These are phyloP conservation scores for Pythium rhizo-oryzae DNA, from an alignment of 352 stramenopile species.

Conservation along the genomic window DNA sequence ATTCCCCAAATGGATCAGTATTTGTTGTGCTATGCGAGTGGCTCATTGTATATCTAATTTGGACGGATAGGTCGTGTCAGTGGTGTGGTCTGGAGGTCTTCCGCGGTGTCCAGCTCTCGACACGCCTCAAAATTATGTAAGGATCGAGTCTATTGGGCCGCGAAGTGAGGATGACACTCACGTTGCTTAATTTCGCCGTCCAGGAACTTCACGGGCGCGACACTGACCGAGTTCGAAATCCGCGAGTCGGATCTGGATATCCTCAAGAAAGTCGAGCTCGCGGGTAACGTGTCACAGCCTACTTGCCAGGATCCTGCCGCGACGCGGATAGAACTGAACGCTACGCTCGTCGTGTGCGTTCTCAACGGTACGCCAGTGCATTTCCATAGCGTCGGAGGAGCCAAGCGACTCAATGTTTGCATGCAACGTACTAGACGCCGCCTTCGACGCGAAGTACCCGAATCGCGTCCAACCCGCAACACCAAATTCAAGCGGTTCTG, in stretches of 20 bases:
- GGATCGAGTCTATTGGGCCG: background rate
- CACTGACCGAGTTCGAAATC: conserved; percentile 12
- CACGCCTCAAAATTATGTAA: conserved; percentile 17
- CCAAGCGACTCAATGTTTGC: too few species aligned
- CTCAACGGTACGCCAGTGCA: conserved; percentile 9
- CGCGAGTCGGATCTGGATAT: conserved; percentile 14
- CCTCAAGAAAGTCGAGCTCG: background rate
- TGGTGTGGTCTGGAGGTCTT: conserved; percentile 14
- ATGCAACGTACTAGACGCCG: background rate
- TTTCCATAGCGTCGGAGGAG: background rate
- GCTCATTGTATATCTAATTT: too few species aligned
- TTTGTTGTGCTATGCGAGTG: too few species aligned
- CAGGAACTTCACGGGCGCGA: conserved; percentile 5
- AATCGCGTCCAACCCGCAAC: background rate
- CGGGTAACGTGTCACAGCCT: background rate
- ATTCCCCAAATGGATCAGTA: background rate
- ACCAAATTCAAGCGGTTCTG: background rate
- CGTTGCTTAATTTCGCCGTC: background rate
- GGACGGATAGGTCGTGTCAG: conserved; percentile 9
- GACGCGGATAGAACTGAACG: background rate
- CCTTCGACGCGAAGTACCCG: conserved; percentile 11
- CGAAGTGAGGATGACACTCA: background rate
- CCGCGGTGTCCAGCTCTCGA: conserved; percentile 24
- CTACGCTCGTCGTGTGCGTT: background rate
- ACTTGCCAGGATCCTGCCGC: conserved; percentile 1